A percentile compares a stretch with the other conserved stretches of the same genome.
These are phyloP conservation scores for Cichorium intybus DNA, from an alignment of 140 eudicot species.

Conservation along the genomic window DNA sequence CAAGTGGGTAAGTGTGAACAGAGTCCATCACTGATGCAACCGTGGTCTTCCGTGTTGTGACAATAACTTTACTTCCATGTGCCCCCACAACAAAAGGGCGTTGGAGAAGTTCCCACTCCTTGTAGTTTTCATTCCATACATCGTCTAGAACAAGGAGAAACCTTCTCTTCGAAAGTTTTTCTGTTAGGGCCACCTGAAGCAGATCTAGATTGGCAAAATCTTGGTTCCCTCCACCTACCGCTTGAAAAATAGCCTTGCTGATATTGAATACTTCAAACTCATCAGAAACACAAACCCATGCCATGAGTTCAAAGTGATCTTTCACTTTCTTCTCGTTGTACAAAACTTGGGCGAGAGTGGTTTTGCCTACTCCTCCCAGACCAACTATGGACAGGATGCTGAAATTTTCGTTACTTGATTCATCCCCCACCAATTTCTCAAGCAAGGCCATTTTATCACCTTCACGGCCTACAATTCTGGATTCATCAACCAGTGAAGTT, in stretches of 20 bases:
- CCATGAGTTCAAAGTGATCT: slow-evolving; percentile 16
- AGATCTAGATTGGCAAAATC: slow-evolving; percentile 14
- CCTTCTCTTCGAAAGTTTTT: slow-evolving; percentile 12
- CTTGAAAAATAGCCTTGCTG: slow-evolving; percentile 13
- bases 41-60: slow-evolving; percentile 28
- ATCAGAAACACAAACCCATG: slow-evolving; percentile 36
- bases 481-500: slow-evolving; percentile 27
- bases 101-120: slow-evolving; percentile 20
- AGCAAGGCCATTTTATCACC: slow-evolving; percentile 21
- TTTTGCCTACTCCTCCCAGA: slow-evolving; percentile 48
- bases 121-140: slow-evolving; percentile 30
- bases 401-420: not conserved
- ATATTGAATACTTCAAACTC: slow-evolving; percentile 15
- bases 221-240: not conserved
- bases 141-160: slow-evolving; percentile 39
- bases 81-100: slow-evolving; percentile 21
- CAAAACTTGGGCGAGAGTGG: slow-evolving; percentile 38
- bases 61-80: slow-evolving; percentile 31
- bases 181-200: slow-evolving; percentile 21
- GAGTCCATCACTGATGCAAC: slow-evolving; percentile 22
- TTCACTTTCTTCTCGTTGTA: slow-evolving; percentile 28
- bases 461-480: slow-evolving; percentile 23
- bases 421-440: slow-evolving; percentile 1
- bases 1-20: not conserved
- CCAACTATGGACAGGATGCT: slow-evolving; percentile 37